Conservation (phyloP, 2,329 filamentous ascomycete species). For the Corinectria fuckeliana region DNA sequence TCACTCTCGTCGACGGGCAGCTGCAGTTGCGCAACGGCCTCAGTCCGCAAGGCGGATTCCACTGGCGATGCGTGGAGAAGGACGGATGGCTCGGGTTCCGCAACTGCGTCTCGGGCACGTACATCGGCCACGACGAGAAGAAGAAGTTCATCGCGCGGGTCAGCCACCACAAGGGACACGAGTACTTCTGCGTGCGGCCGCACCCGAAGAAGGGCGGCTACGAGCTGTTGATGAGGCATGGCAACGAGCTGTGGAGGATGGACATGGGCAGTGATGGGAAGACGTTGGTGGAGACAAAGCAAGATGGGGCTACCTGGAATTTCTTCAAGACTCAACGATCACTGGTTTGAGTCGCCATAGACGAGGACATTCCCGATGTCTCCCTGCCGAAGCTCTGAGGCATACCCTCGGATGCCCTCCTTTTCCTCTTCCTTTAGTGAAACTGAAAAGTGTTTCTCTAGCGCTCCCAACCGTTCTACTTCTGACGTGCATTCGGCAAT, state of each 20-base stretch:
- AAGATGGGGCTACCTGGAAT: constrained; percentile 41
- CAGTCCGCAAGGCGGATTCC: constrained; percentile 31
- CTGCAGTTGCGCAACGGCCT: constrained; percentile 32
- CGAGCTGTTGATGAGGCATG: constrained; percentile 40
- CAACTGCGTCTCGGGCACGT: constrained; percentile 42
- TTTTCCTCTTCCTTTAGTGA: constrained; percentile 43
- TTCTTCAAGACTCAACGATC: constrained; percentile 29
- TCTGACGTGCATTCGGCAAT: constrained; percentile 49
- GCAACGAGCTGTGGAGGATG: constrained; percentile 40
- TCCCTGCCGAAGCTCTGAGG: constrained; percentile 14
- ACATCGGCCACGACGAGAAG: constrained; percentile 42
- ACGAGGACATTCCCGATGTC: neutral
- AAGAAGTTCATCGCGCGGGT: constrained; percentile 33
- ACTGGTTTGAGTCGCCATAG: neutral
- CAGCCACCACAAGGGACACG: constrained; percentile 34
- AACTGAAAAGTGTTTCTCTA: constrained; percentile 58
- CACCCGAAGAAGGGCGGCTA: constrained; percentile 42
- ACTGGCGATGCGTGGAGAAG: constrained; percentile 48
- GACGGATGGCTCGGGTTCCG: constrained; percentile 48
- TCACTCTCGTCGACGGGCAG: constrained; percentile 42
- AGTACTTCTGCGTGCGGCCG: constrained; percentile 40
- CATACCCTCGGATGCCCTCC: constrained; percentile 16
- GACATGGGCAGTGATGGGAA: constrained; percentile 26
- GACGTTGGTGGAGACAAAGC: constrained; percentile 35
- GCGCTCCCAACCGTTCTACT: constrained; percentile 51